Percentiles rank a stretch among this genome's conserved stretches.
Conservation (phyloP, 352 stramenopile species). For the Phytopythium aichiense region DNA sequence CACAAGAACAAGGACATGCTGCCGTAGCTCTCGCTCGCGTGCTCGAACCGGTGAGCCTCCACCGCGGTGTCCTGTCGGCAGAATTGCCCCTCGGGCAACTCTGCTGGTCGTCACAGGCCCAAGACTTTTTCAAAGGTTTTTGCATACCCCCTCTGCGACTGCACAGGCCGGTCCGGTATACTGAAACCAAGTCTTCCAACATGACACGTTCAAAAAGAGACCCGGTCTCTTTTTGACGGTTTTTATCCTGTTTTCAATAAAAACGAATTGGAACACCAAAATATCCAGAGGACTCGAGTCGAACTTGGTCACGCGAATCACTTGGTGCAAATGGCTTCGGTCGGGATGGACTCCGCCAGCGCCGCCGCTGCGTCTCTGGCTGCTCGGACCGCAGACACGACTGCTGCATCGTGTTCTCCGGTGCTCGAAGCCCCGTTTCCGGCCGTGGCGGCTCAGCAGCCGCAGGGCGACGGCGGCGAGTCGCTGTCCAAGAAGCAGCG, state of each 20-base stretch:
- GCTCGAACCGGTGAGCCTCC: no score
- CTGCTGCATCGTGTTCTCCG: background rate
- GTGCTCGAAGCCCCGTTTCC: background rate
- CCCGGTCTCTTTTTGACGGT: constrained; percentile 14
- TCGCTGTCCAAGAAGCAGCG: constrained; percentile 39
- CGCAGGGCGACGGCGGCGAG: constrained; percentile 5
- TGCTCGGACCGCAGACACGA: background rate
- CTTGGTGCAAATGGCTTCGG: background rate
- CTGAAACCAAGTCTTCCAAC: no score
- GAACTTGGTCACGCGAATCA: no score
- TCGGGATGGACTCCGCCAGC: background rate
- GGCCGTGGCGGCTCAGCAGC: background rate
- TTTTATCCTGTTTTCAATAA: constrained; percentile 14
- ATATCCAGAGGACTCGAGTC: background rate
- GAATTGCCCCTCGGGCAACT: no score
- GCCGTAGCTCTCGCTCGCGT: no score
- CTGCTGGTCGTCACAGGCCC: no score
- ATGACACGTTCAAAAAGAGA: no score
- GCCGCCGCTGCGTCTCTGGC: background rate
- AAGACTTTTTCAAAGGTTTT: no score
- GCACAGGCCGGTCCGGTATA: no score
- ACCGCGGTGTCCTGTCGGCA: no score
- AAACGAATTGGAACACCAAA: constrained; percentile 6
- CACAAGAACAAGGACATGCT: no score
- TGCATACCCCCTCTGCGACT: no score